A percentile compares a stretch with the other conserved stretches of the same genome.
Evolutionary conservation across 257 asterid species (phyloP).

Genomic region (Plantago elongata): DNA sequence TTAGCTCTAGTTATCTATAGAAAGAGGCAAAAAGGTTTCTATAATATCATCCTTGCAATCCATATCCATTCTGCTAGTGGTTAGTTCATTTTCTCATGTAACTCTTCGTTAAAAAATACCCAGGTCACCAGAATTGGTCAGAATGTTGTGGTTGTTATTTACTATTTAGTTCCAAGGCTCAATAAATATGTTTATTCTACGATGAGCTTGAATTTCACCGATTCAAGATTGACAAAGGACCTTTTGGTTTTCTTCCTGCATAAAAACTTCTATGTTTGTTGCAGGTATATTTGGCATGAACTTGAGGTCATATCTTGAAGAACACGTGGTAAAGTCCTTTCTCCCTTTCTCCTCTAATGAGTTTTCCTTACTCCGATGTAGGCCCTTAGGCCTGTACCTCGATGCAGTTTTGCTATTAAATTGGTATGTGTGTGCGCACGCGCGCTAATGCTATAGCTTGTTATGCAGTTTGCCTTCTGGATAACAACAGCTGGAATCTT

Average conservation of each 20-base stretch:
- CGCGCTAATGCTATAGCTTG: slow-evolving; percentile 13
- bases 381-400: too few relatives aligned
- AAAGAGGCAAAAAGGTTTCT: not conserved
- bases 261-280: not conserved
- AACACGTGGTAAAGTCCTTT: slow-evolving; percentile 48
- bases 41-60: slow-evolving; percentile 1
- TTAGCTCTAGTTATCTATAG: slow-evolving; percentile 8
- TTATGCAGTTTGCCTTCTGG: slow-evolving; percentile 91
- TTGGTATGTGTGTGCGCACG: not conserved
- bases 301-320: slow-evolving; percentile 94
- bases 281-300: slow-evolving; percentile 99
- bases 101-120: too few relatives aligned
- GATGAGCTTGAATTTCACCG: too few relatives aligned
- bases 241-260: not conserved
- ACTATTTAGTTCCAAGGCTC: too few relatives aligned
- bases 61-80: too few relatives aligned
- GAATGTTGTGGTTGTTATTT: too few relatives aligned
- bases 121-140: too few relatives aligned
- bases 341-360: not conserved
- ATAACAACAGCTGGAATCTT: slow-evolving; percentile 83
- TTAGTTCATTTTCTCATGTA: too few relatives aligned
- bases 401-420: not conserved
- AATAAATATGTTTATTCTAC: too few relatives aligned
- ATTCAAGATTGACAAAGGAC: not conserved
- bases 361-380: not conserved